Percentiles rank a stretch among this genome's conserved stretches.
Conservation (phyloP, 441 rosid species). For the Eruca vesicaria region DNA sequence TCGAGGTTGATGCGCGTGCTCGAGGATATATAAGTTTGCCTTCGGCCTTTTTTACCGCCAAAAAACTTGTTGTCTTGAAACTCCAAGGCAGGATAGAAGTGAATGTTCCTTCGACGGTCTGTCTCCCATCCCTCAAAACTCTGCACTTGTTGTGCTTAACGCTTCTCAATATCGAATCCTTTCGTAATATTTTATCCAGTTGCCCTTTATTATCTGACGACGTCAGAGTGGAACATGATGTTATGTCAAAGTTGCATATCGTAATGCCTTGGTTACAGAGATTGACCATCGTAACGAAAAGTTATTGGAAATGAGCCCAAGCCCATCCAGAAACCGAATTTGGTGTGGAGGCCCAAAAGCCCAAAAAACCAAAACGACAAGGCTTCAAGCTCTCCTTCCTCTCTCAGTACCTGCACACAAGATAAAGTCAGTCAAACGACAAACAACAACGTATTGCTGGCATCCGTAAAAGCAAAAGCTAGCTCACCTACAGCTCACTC, state of each 20-base stretch:
- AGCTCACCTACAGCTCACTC: neutral
- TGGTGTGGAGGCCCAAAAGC: no score
- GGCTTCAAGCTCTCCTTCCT: no score
- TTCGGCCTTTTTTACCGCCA: neutral
- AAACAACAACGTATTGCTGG: no score
- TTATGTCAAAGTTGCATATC: neutral
- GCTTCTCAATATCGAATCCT: neutral
- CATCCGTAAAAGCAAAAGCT: no score
- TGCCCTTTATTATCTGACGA: neutral
- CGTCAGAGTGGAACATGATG: neutral
- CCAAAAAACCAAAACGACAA: no score
- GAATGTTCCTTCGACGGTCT: neutral
- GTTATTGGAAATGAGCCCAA: no score
- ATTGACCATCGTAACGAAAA: neutral
- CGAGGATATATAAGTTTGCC: neutral
- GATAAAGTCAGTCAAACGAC: no score
- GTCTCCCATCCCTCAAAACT: neutral
- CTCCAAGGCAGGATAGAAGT: neutral
- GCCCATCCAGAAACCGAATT: no score
- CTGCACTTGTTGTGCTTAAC: neutral
- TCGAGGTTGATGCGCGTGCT: neutral
- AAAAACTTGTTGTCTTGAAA: neutral
- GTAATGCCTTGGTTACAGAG: neutral
- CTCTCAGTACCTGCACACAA: no score
- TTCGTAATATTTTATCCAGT: neutral